phyloP scores from a whole-genome alignment of 2,329 filamentous ascomycete species.

The Pyrenophora graminea region DNA sequence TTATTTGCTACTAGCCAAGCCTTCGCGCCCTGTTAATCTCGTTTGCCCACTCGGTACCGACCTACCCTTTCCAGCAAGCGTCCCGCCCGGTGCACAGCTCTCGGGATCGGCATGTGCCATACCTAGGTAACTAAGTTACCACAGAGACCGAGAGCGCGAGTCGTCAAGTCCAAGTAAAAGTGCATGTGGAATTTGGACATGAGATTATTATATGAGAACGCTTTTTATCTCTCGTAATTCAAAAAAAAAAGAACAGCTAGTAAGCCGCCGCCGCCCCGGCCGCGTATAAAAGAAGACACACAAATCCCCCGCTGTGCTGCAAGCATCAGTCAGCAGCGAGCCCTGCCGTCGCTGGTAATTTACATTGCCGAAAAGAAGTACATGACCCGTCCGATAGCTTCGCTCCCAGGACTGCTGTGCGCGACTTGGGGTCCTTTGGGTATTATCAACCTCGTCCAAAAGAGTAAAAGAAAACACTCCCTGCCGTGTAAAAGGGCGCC shows the following conservation, averaged over 20 bases:
- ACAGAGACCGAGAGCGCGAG: neutral
- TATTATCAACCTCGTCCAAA: slow-evolving; percentile 44
- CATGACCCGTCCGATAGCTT: slow-evolving; percentile 38
- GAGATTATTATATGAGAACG: slow-evolving; percentile 12
- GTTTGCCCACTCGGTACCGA: slow-evolving; percentile 16
- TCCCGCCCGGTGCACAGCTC: neutral
- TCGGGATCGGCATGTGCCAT: neutral
- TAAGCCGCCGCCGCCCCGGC: slow-evolving; percentile 32
- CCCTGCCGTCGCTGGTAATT: slow-evolving; percentile 42
- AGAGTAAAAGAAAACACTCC: slow-evolving; percentile 41
- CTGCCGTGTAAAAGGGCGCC: slow-evolving; percentile 45
- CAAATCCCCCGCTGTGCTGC: slow-evolving; percentile 34
- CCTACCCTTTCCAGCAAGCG: slow-evolving; percentile 15
- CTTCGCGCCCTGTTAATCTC: slow-evolving; percentile 34
- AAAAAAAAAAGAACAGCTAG: slow-evolving; percentile 14
- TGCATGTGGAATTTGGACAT: neutral
- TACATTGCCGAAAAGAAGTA: slow-evolving; percentile 48
- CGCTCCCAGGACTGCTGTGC: slow-evolving; percentile 36
- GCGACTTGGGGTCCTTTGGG: slow-evolving; percentile 34
- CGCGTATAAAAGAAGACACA: slow-evolving; percentile 29
- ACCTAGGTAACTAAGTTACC: neutral
- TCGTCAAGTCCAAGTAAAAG: neutral
- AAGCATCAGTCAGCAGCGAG: slow-evolving; percentile 32
- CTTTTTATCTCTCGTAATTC: slow-evolving; percentile 20
- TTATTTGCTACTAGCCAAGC: slow-evolving; percentile 5